phyloP scores from a whole-genome alignment of 2,329 filamentous ascomycete species.

The Pseudogymnoascus sp. region DNA sequence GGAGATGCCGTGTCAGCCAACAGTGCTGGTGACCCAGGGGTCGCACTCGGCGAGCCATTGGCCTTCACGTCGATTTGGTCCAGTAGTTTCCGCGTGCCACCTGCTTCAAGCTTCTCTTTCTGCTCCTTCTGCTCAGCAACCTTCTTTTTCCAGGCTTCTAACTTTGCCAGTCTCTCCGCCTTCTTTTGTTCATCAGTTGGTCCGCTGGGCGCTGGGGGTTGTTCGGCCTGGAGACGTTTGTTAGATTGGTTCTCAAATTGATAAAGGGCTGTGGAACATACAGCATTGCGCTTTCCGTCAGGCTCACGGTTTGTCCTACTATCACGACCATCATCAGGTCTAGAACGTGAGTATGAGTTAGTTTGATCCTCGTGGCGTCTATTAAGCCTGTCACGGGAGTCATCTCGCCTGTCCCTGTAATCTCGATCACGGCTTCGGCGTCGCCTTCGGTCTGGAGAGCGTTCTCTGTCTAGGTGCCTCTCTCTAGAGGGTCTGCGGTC shows the following conservation, averaged over 20 bases:
- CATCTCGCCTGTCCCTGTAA: conserved; percentile 64
- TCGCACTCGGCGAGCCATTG: conserved; percentile 38
- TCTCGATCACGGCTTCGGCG: conserved; percentile 64
- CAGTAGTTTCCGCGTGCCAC: conserved; percentile 60
- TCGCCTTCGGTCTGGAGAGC: conserved; percentile 51
- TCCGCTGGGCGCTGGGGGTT: conserved; percentile 43
- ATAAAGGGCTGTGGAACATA: conserved; percentile 35
- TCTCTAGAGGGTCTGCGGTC: conserved; percentile 59
- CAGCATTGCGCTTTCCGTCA: conserved; percentile 49
- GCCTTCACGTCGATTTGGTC: conserved; percentile 70
- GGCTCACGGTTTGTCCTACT: conserved; percentile 44
- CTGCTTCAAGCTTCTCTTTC: conserved; percentile 62
- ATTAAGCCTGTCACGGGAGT: conserved; percentile 60
- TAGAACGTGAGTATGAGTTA: conserved; percentile 62
- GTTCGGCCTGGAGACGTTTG: conserved; percentile 42
- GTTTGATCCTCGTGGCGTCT: conserved; percentile 63
- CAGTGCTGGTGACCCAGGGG: conserved; percentile 45
- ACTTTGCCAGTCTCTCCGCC: conserved; percentile 70
- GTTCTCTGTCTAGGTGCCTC: conserved; percentile 50
- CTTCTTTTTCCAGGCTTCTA: conserved; percentile 91
- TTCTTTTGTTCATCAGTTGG: conserved; percentile 70
- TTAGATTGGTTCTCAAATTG: conserved; percentile 16
- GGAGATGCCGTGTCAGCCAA: conserved; percentile 37
- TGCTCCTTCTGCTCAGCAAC: conserved; percentile 66
- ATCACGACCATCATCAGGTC: conserved; percentile 59